A percentile compares a stretch with the other conserved stretches of the same genome.
phyloP scores from a whole-genome alignment of 73 alveolate species.

The Blepharisma japonicum region DNA sequence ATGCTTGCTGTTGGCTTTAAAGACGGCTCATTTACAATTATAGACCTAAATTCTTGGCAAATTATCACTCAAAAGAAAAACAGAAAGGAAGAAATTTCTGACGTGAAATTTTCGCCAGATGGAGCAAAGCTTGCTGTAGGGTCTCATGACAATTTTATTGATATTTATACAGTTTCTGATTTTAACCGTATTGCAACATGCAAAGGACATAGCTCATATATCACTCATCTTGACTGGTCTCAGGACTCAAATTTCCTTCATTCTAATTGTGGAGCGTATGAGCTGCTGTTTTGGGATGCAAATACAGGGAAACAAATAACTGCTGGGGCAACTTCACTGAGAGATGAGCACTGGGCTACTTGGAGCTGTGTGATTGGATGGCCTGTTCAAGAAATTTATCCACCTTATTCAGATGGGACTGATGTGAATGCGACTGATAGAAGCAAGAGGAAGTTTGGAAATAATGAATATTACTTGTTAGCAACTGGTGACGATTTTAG shows the following conservation, averaged over 20 bases:
- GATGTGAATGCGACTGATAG: conserved; percentile 92
- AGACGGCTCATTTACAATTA: conserved; percentile 79
- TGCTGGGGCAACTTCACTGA: conserved; percentile 69
- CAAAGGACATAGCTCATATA: conserved; percentile 73
- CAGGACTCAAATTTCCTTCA: conserved; percentile 70
- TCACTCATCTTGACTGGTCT: conserved; percentile 94
- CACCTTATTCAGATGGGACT: conserved; percentile 83
- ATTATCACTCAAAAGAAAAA: conserved; percentile 58
- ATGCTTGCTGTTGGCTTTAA: conserved; percentile 85
- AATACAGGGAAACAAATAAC: conserved; percentile 74
- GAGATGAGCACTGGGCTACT: conserved; percentile 91
- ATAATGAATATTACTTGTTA: conserved; percentile 63
- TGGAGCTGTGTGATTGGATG: conserved; percentile 92
- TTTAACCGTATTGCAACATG: conserved; percentile 48
- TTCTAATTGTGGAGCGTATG: conserved; percentile 84
- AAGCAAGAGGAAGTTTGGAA: conserved; percentile 53
- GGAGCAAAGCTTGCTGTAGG: conserved; percentile 82
- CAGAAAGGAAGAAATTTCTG: conserved; percentile 64
- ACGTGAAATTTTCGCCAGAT: conserved; percentile 90
- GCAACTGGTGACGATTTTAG: conserved; percentile 86
- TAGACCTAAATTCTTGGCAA: conserved; percentile 61
- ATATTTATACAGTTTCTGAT: conserved; percentile 54
- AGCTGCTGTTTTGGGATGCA: conserved; percentile 79
- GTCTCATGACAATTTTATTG: conserved; percentile 80
- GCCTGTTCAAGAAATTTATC: conserved; percentile 92